Base-by-base conservation (phyloP, 2,329 filamentous ascomycete genomes). In the Claviceps africana region DNA sequence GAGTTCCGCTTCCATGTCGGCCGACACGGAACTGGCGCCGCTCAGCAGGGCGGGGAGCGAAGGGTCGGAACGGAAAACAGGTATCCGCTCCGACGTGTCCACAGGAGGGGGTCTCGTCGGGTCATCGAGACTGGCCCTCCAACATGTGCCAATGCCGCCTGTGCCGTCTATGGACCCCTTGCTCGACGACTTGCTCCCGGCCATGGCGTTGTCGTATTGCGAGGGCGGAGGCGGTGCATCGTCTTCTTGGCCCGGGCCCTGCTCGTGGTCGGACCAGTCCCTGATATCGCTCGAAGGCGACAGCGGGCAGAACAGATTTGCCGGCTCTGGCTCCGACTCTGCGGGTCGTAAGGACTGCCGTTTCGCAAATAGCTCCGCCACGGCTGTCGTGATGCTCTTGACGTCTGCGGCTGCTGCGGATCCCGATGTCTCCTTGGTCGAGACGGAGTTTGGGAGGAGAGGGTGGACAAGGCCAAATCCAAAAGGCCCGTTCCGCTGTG, bases 31-130 rank as follows among this genome's bases (percentile, higher is more conserved):
- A 59, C 79, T 82, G 9, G 79, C 78, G 11, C 80, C 78, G 53
- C 80, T 83, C 11, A 83, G 69, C 8, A 83, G 67, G 7, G 80
- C 79, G 11, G 81, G 81, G 2, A 84, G 65, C 5, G 81, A 84
- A 0, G 79, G 80, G 50, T 83, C 80, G 3, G 80, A 83, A 52
- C 77, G 78, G 62, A 81, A 82, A 2, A 69, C 70, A 17, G 75
- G 59, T 58, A 76, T 74, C 9, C 72, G 68, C 6, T 75, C 73
- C 3, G 72, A 69, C 1, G 68, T 62, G n/a, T 66, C 68, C 2
- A 68, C 65, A 21, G 69, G 72, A 5, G 74, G 64, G 4, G 77
- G 75, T 55, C 75, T 77, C 4, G 71, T 67, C 1, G 72, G 65
- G 51, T 78, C 76, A 58, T 76, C 77, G 0, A 76, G 76, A 57